phyloP scores from a whole-genome alignment of 2,329 filamentous ascomycete species.

The Atkinsonella hypoxylon region DNA sequence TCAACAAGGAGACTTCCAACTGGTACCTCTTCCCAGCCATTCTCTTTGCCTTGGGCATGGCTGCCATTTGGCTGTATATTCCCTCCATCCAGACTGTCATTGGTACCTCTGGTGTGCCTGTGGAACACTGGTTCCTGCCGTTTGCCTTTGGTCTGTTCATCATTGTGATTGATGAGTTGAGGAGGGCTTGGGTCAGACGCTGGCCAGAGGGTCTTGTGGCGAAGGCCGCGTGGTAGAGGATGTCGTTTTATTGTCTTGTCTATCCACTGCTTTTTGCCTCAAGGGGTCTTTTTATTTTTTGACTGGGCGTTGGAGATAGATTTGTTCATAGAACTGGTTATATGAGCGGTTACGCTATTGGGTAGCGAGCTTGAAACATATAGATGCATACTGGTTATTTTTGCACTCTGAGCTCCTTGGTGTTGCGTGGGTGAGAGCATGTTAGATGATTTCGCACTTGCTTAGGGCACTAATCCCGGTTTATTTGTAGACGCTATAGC shows the following conservation, averaged over 20 bases:
- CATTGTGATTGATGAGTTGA: conserved; percentile 51
- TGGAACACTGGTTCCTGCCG: conserved; percentile 67
- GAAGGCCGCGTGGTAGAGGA: conserved; percentile 42
- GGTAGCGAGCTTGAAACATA: too few relatives aligned
- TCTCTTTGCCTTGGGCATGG: conserved; percentile 54
- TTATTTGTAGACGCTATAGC: too few relatives aligned
- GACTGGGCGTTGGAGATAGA: background rate
- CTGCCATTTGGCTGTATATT: conserved; percentile 59
- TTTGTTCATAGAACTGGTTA: background rate
- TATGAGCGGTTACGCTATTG: too few relatives aligned
- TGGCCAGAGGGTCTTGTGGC: conserved; percentile 46
- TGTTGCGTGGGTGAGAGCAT: too few relatives aligned
- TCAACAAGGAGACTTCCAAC: conserved; percentile 55
- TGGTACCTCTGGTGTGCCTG: conserved; percentile 50
- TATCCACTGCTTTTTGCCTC: background rate
- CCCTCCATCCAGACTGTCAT: conserved; percentile 50
- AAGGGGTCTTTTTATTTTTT: background rate
- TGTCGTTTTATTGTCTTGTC: background rate
- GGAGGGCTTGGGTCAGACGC: conserved; percentile 50
- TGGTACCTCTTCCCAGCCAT: conserved; percentile 59
- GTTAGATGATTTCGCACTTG: too few relatives aligned
- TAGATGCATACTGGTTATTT: too few relatives aligned
- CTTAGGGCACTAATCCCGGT: too few relatives aligned
- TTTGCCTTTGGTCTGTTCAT: conserved; percentile 52
- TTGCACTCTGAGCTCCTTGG: too few relatives aligned